Evolutionary conservation across 805 yeast species (phyloP), one percentile per base, ranked within the genome.

Genomic region (Candida morakotiae): DNA sequence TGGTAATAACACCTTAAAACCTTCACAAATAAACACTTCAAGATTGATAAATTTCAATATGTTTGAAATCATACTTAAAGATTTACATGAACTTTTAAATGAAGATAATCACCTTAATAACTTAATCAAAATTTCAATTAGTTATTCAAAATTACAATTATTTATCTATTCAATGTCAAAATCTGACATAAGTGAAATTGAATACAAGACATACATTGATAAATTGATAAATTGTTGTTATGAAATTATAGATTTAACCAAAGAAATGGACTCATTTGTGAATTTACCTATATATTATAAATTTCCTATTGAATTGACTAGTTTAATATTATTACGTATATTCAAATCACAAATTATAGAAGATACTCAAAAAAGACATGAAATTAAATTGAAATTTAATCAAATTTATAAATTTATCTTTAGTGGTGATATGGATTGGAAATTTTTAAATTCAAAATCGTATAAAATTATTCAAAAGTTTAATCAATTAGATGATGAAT

Each of bases 251-350:
- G 44, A 47, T 10, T 34, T 62, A 17, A 46, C 56, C 20, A 40
- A 46, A 28, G 45, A 48, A 35, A 11, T 21, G 9, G n/a, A 20
- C 9, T 20, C 18, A n/a, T 28, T 18, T 14, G 9, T 17, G 10
- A 65, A 45, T 34, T 44, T 65, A n/a, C 73, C 73, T 2, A 53
- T 67, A 25, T 69, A 67, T 47, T 64, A 55, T 42, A 62, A 59
- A 32, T 66, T 65, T 40, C 58, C 66, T 13, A 43, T 67, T 17
- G 69, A 65, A 34, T 53, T 62, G 40, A 55, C 56, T 4, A 39
- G 56, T 1, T 52, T 64, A 31, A 41, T 60, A 4, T 42, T 66
- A 49, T 39, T 64, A 34, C 53, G 64, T 34, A 48, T 64, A 9
- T 58, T 41, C 44, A 55, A 57, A 41, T 55, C 63, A 9, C 65